Percentiles rank a stretch among this genome's conserved stretches.
phyloP scores from a whole-genome alignment of 2,329 filamentous ascomycete species.

The Aspergillus tanneri region DNA sequence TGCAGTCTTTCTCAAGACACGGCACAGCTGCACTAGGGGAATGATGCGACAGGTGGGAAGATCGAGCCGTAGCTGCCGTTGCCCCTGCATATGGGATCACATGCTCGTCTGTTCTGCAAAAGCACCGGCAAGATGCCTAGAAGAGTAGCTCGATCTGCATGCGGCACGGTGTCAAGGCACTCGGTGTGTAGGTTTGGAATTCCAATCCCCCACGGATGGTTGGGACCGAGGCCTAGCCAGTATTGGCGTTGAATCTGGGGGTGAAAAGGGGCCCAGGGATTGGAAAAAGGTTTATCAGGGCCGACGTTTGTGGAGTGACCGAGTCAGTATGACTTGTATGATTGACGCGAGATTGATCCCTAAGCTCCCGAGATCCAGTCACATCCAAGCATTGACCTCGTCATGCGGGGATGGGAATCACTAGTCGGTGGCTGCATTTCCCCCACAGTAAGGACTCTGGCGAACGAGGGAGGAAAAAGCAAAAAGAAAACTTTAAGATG shows the following conservation, averaged over 20 bases:
- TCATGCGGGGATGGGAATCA: conserved; percentile 17
- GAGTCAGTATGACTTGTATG: not conserved
- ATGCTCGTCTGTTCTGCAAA: conserved; percentile 2
- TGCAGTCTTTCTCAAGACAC: not conserved
- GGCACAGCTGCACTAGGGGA: conserved; percentile 8
- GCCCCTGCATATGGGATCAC: conserved; percentile 17
- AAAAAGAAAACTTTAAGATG: conserved; percentile 9
- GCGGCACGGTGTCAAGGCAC: too few relatives aligned
- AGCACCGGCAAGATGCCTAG: not conserved
- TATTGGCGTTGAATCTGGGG: not conserved
- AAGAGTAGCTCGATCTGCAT: not conserved
- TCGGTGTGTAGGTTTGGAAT: too few relatives aligned
- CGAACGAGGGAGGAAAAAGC: conserved; percentile 8
- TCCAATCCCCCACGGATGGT: not conserved
- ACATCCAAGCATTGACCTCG: conserved; percentile 1
- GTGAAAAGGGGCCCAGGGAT: too few relatives aligned
- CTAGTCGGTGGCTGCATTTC: conserved; percentile 14
- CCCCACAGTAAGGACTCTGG: conserved; percentile 10
- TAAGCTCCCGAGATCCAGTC: conserved; percentile 2
- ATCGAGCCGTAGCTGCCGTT: not conserved
- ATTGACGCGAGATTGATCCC: not conserved
- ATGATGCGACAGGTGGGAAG: not conserved
- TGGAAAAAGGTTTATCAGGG: too few relatives aligned
- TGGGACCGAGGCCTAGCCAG: not conserved
- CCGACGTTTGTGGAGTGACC: not conserved